phyloP scores from a whole-genome alignment of 371 early-diverging fungal species.

The Mucor velutinosus region DNA sequence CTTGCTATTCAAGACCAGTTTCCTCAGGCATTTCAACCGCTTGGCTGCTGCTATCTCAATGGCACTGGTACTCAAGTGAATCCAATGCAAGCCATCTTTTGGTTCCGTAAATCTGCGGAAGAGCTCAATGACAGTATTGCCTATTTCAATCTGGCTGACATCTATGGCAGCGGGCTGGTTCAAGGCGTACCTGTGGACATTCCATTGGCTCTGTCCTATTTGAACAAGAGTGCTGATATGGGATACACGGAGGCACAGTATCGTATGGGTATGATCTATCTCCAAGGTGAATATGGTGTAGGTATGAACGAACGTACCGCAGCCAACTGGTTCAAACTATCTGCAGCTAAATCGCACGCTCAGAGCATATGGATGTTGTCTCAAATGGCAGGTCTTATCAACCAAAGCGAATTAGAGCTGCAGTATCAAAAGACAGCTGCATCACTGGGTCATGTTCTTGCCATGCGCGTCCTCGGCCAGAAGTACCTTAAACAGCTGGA shows the following conservation, averaged over 20 bases:
- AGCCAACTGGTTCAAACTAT: constrained; percentile 34
- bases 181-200: constrained; percentile 18
- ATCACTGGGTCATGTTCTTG: constrained; percentile 29
- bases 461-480: constrained; percentile 21
- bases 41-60: constrained; percentile 34
- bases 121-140: constrained; percentile 31
- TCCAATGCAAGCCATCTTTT: constrained; percentile 23
- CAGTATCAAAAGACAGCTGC: constrained; percentile 39
- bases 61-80: constrained; percentile 33
- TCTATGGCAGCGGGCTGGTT: constrained; percentile 25
- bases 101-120: constrained; percentile 36
- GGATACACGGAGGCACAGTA: constrained; percentile 47
- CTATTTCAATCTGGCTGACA: constrained; percentile 31
- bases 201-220: constrained; percentile 22
- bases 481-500: constrained; percentile 16
- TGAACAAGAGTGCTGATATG: constrained; percentile 34
- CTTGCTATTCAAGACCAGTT: constrained; percentile 38
- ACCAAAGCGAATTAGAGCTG: constrained; percentile 33
- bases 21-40: constrained; percentile 24
- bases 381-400: constrained; percentile 34
- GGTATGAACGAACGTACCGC: constrained; percentile 30
- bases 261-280: constrained; percentile 31
- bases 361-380: constrained; percentile 41
- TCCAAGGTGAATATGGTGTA: constrained; percentile 20
- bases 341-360: constrained; percentile 35